phyloP scores from a whole-genome alignment of 129 eudicot genomes.

The Oenanthe sinensis region DNA sequence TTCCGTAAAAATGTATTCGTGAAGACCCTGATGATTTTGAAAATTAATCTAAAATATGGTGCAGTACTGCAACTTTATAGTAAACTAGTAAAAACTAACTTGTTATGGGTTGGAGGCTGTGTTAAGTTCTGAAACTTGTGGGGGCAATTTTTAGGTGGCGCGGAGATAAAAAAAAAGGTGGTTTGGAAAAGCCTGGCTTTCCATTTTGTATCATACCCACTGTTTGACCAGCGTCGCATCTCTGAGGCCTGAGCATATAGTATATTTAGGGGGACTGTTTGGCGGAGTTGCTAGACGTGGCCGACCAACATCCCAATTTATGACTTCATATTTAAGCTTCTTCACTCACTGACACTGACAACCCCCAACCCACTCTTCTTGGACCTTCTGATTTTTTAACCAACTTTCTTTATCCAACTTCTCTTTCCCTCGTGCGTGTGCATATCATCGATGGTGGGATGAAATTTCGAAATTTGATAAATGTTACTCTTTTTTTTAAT shows the following conservation, averaged over 20 bases:
- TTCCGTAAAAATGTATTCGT: too few relatives aligned
- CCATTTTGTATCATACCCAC: background rate
- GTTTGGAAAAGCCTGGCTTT: background rate
- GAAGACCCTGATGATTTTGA: background rate
- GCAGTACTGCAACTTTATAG: too few relatives aligned
- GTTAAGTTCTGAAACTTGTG: background rate
- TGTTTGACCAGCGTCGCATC: background rate
- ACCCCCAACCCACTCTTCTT: background rate
- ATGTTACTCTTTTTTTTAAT: too few relatives aligned
- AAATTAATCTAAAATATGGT: too few relatives aligned
- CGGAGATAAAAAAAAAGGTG: background rate
- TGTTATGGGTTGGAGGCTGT: background rate
- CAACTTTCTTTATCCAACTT: background rate
- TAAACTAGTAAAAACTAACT: too few relatives aligned
- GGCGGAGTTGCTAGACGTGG: background rate
- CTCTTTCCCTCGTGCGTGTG: background rate
- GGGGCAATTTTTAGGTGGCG: too few relatives aligned
- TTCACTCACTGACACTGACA: background rate
- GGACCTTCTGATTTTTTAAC: background rate
- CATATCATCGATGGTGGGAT: background rate
- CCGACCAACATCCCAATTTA: too few relatives aligned
- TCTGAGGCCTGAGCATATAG: slow-evolving; percentile 1
- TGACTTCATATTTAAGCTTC: background rate
- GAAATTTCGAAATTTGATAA: too few relatives aligned
- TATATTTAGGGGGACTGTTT: background rate